A percentile compares a stretch with the other conserved stretches of the same genome.
These are phyloP conservation scores for Seiridium cupressi DNA, from an alignment of 2,329 filamentous ascomycete species.

Conservation along the genomic window DNA sequence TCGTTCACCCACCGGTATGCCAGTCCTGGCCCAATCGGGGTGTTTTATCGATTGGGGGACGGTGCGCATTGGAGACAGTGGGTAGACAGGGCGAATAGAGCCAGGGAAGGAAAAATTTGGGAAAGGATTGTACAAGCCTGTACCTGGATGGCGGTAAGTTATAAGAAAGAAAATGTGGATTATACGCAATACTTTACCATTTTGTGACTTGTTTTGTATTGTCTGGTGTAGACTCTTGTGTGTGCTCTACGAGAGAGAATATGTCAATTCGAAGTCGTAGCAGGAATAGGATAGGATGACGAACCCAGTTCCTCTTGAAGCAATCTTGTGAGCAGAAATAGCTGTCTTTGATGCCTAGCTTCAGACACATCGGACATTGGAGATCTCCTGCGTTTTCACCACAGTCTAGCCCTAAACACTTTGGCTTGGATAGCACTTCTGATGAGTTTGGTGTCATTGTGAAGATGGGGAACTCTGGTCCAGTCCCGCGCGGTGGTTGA, in stretches of 20 bases:
- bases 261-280: not conserved
- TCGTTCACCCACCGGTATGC: slow-evolving; percentile 42
- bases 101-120: slow-evolving; percentile 66
- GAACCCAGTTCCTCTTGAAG: slow-evolving; percentile 72
- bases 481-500: too few relatives aligned
- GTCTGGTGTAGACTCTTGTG: slow-evolving; percentile 68
- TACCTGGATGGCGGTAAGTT: slow-evolving; percentile 55
- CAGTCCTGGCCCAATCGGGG: slow-evolving; percentile 69
- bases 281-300: not conserved
- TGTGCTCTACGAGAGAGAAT: slow-evolving; percentile 31
- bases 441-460: too few relatives aligned
- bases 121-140: slow-evolving; percentile 70
- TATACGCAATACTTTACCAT: not conserved
- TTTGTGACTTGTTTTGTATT: slow-evolving; percentile 10
- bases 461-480: too few relatives aligned
- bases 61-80: slow-evolving; percentile 53
- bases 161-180: not conserved
- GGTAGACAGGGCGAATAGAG: slow-evolving; percentile 63
- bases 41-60: slow-evolving; percentile 61
- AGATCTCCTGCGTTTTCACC: slow-evolving; percentile 64
- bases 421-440: slow-evolving; percentile 14
- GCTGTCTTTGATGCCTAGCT: slow-evolving; percentile 63
- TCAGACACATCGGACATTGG: slow-evolving; percentile 74
- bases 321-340: slow-evolving; percentile 80
- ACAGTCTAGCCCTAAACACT: slow-evolving; percentile 66